Conservation (phyloP, 176 grass and related monocot genomes). For the Triticum aestivum region IWGSC_CS_RefSeq_v2.1 NC_057809.1:36393489-36393988, state of each 20-base stretch:
- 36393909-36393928: slow-evolving; percentile 19
- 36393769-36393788: slow-evolving; percentile 98
- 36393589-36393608: slow-evolving; percentile 37
- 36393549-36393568: too few relatives aligned
- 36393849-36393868: slow-evolving; percentile 98
- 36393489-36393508: too few relatives aligned
- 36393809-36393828: slow-evolving; percentile 95
- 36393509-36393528: too few relatives aligned
- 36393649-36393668: slow-evolving; percentile 86
- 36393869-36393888: slow-evolving; percentile 88
- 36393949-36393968: too few relatives aligned
- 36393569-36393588: too few relatives aligned
- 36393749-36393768: slow-evolving; percentile 95
- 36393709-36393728: slow-evolving; percentile 60
- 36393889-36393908: slow-evolving; percentile 86
- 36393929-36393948: too few relatives aligned
- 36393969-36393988: too few relatives aligned
- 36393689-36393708: slow-evolving; percentile 93
- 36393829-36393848: slow-evolving; percentile 87
- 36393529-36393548: too few relatives aligned
- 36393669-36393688: slow-evolving; percentile 96
- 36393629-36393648: slow-evolving; percentile 82
- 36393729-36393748: slow-evolving; percentile 96
- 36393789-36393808: slow-evolving; percentile 98
- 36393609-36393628: slow-evolving; percentile 91